Evolutionary conservation across 1,139 yeast genomes (phyloP), one percentile per base, ranked within the genome.

Genomic region (Nakaseomyces sp.): DNA sequence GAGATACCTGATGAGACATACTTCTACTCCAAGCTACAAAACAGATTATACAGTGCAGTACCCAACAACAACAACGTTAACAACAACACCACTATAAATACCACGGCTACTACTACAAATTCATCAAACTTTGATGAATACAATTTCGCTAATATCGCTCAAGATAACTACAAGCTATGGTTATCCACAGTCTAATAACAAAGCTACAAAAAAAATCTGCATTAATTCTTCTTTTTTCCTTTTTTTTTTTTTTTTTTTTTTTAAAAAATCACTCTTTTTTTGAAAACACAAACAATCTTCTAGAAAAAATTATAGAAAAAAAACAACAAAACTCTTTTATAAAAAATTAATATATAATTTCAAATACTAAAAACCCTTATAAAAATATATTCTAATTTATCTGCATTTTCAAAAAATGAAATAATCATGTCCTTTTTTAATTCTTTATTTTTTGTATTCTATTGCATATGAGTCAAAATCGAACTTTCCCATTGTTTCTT

Each of bases 121-220:
- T 5, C 17, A 8, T 22, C 36, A 16, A 16, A 15, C 16, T 28
- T 30, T 15, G 35, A 20, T 9, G 40, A 26, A 25, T 50, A 50
- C 40, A 46, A 45, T 26, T 54, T 55, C 24, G 54, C 53, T 26
- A 50, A 54, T 43, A 54, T 50, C 15, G 58, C 60, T n/a, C 58
- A 54, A 42, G 56, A 56, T 42, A 56, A 56, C 47, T 56, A 56
- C 49, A 50, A 54, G 46, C 43, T 56, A 25, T 56, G 60, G 60
- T 42, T 55, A 24, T 46, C 54, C 26, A 47, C 54, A 13, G 50
- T 48, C 20, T 51, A 31, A 37, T 5, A 32, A 32, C 25, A 32
- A 18, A 17, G 24, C 24, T 20, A 20, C 5, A 33, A 32, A 39
- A 22, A 30, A n/a, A 31, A 29, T 30, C 33, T 30, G 41, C 41